Evolutionary conservation across 306 rosid species (phyloP).

Genomic region (Malus sylvestris): DNA sequence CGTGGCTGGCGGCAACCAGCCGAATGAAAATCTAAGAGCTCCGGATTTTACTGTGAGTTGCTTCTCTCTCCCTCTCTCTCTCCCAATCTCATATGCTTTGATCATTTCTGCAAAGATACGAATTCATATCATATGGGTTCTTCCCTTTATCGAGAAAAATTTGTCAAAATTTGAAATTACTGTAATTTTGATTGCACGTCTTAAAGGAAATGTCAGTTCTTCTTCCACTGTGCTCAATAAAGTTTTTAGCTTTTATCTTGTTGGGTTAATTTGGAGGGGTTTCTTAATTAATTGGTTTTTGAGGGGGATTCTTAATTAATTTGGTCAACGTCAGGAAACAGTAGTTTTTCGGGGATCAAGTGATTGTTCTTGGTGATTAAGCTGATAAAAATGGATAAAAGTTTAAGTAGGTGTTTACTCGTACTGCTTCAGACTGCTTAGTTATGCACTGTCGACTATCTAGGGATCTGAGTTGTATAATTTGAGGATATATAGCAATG

Average conservation of each 20-base stretch:
- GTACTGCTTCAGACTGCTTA: not conserved
- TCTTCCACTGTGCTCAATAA: not conserved
- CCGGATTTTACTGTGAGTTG: conserved; percentile 2
- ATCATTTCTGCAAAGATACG: not conserved
- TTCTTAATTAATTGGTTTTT: not conserved
- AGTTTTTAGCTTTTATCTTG: not conserved
- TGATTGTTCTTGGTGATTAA: not conserved
- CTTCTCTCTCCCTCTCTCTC: not conserved
- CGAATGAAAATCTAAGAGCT: not conserved
- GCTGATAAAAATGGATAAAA: not conserved
- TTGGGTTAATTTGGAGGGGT: not conserved
- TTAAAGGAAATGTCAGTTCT: not conserved
- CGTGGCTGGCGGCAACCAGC: not conserved
- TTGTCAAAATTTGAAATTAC: not conserved
- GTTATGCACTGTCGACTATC: not conserved
- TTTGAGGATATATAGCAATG: not conserved
- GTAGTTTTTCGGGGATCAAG: not conserved
- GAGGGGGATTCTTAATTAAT: not conserved
- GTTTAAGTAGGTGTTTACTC: not conserved
- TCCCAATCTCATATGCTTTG: not conserved
- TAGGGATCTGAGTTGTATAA: not conserved
- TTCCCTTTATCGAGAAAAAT: not conserved
- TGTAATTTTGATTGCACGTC: not conserved
- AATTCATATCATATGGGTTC: not conserved
- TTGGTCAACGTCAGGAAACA: not conserved